A percentile compares a stretch with the other conserved stretches of the same genome.
These are phyloP conservation scores for Clavispora santaluciae DNA, from an alignment of 805 yeast species.

Conservation along the genomic window DNA sequence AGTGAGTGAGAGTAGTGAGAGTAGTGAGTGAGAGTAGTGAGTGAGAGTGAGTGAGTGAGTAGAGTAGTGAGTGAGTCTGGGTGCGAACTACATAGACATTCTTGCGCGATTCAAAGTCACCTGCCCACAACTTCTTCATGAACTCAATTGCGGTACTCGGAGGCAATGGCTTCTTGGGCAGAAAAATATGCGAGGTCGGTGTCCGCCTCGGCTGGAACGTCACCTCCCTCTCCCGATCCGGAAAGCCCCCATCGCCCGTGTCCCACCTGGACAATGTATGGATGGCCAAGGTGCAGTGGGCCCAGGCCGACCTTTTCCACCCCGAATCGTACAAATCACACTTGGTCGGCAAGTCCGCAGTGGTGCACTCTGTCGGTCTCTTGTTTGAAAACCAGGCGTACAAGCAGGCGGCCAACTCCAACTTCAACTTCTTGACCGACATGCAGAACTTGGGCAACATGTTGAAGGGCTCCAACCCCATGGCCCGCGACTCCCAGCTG, in stretches of 20 bases:
- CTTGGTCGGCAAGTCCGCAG: conserved; percentile 51
- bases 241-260: conserved; percentile 40
- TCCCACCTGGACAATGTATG: conserved; percentile 28
- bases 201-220: conserved; percentile 60
- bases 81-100: too few species aligned
- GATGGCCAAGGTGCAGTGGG: conserved; percentile 62
- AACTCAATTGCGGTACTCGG: conserved; percentile 65
- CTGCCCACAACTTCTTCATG: not conserved
- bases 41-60: too few species aligned
- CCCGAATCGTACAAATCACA: conserved; percentile 51
- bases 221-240: conserved; percentile 64
- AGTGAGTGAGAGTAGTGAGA: too few species aligned
- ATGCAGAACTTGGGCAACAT: conserved; percentile 24
- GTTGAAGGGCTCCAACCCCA: conserved; percentile 58
- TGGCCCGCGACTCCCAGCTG: conserved; percentile 40
- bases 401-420: conserved; percentile 48
- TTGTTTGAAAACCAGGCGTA: conserved; percentile 65
- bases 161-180: conserved; percentile 80
- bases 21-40: too few species aligned
- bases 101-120: not conserved
- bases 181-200: conserved; percentile 63
- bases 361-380: conserved; percentile 81
- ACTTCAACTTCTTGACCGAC: conserved; percentile 32
- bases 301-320: conserved; percentile 60
- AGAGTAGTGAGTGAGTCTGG: too few species aligned